Conservation (phyloP, 2,329 filamentous ascomycete species). For the Ophiostoma ips region DNA sequence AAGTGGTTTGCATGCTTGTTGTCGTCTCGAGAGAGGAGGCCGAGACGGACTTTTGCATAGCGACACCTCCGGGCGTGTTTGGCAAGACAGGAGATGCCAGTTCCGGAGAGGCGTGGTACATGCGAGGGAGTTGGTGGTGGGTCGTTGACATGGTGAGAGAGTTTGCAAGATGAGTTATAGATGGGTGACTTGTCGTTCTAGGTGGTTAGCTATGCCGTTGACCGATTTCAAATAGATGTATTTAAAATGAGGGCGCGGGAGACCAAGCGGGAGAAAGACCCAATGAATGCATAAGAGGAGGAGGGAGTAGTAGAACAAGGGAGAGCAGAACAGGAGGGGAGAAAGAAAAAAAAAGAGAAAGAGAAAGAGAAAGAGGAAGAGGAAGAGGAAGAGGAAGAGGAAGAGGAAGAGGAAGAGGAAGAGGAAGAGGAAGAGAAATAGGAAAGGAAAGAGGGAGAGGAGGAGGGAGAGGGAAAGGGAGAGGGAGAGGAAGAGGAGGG, state of each 20-base stretch:
- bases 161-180: background rate
- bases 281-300: background rate
- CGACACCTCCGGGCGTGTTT: constrained; percentile 1
- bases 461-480: no score
- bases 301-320: background rate
- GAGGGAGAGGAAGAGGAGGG: background rate
- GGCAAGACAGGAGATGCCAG: background rate
- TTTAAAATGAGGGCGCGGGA: no score
- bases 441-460: no score
- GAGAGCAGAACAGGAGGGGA: background rate
- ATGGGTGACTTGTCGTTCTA: background rate
- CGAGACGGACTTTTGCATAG: constrained; percentile 12
- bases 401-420: no score
- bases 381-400: background rate
- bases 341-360: background rate
- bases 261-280: no score
- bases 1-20: background rate
- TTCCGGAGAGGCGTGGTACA: background rate
- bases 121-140: background rate
- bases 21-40: background rate
- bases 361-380: no score
- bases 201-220: background rate
- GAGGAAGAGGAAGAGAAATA: background rate
- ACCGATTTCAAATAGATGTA: no score
- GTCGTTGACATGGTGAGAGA: no score